Conservation (phyloP, 192 early-diverging fungal genomes). For the Allomyces macrogynus region DNA sequence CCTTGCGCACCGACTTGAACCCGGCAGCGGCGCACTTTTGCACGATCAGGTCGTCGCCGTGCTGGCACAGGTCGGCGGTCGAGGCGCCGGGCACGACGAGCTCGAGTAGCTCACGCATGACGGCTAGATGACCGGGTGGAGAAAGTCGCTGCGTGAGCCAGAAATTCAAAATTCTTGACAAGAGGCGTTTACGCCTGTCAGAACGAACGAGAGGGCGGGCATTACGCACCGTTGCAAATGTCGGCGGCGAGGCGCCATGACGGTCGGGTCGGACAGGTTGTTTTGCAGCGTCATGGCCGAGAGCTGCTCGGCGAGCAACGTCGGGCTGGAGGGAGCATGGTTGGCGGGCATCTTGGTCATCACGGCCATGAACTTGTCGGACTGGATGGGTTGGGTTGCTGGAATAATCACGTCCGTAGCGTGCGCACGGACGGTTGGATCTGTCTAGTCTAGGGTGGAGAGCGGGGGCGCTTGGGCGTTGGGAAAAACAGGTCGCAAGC, state of each 20-base stretch:
- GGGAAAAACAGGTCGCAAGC: no score
- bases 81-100: slow-evolving; percentile 37
- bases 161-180: background rate
- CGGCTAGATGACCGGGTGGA: slow-evolving; percentile 15
- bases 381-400: no score
- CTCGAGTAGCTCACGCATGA: slow-evolving; percentile 28
- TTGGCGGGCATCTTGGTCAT: no score
- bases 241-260: slow-evolving; percentile 48
- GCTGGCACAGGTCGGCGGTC: slow-evolving; percentile 40
- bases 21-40: slow-evolving; percentile 34
- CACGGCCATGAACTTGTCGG: no score
- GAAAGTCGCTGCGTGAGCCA: background rate
- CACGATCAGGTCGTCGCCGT: slow-evolving; percentile 39
- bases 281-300: slow-evolving; percentile 7
- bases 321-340: no score
- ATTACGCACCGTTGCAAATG: slow-evolving; percentile 44
- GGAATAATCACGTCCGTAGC: no score
- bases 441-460: no score
- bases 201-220: background rate
- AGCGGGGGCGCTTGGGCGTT: no score
- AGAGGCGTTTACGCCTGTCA: background rate
- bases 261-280: slow-evolving; percentile 33
- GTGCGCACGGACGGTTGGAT: no score
- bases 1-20: slow-evolving; percentile 35
- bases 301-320: no score